phyloP scores from a whole-genome alignment of 2,329 filamentous ascomycete species.

The Gliomastix tumulicola region DNA sequence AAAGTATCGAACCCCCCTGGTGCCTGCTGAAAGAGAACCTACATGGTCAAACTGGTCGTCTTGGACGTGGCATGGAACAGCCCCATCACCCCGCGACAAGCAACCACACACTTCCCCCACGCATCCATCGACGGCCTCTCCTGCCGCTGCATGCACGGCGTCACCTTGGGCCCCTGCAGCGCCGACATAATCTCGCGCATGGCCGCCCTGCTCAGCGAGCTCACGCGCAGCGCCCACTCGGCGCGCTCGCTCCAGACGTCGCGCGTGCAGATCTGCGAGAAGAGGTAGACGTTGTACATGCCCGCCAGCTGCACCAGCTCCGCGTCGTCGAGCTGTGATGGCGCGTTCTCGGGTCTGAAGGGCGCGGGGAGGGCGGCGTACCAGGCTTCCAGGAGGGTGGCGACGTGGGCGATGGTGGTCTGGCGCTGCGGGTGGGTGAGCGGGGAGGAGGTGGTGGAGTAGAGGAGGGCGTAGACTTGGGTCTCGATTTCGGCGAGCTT shows the following conservation, averaged over 20 bases:
- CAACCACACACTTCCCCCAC: neutral
- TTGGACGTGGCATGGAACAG: too few relatives aligned
- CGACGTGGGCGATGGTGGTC: conserved; percentile 15
- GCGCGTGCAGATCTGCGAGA: conserved; percentile 25
- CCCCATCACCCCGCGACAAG: neutral
- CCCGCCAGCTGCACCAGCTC: conserved; percentile 17
- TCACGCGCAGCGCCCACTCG: conserved; percentile 26
- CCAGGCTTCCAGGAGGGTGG: conserved; percentile 28
- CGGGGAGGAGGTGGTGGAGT: conserved; percentile 18
- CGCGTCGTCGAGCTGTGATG: conserved; percentile 1
- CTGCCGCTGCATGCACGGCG: neutral
- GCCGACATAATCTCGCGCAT: conserved; percentile 11
- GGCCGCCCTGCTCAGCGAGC: conserved; percentile 14
- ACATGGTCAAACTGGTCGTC: too few relatives aligned
- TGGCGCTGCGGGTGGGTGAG: conserved; percentile 18
- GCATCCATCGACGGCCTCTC: neutral
- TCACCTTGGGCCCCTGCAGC: neutral
- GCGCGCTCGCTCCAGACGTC: conserved; percentile 28
- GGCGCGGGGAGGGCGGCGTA: conserved; percentile 20
- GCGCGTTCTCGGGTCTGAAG: conserved; percentile 23
- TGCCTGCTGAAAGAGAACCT: too few relatives aligned
- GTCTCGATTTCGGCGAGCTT: conserved; percentile 32
- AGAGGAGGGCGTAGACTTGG: conserved; percentile 30
- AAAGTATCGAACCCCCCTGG: too few relatives aligned
- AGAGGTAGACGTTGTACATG: conserved; percentile 27